phyloP scores from a whole-genome alignment of 805 yeast genomes.

The Sugiyamaella boreocaroliniensis region DNA sequence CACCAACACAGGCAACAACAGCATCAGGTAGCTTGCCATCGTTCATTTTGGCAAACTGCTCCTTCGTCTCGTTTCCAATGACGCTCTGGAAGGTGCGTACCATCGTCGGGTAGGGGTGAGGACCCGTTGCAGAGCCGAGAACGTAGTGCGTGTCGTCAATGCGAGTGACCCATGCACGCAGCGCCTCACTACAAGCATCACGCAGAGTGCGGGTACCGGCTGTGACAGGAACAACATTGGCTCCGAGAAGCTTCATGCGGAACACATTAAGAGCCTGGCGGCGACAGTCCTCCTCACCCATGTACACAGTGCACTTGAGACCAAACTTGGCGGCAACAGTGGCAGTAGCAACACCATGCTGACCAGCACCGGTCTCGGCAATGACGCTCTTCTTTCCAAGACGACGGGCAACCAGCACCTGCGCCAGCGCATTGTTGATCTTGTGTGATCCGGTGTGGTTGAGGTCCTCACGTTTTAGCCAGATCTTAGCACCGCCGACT shows the following conservation, averaged over 20 bases:
- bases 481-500: slow-evolving; percentile 92
- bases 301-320: slow-evolving; percentile 83
- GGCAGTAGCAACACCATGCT: slow-evolving; percentile 49
- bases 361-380: slow-evolving; percentile 48
- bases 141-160: slow-evolving; percentile 84
- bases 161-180: slow-evolving; percentile 90
- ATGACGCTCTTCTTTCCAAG: slow-evolving; percentile 40
- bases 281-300: slow-evolving; percentile 99
- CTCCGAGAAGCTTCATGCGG: slow-evolving; percentile 95
- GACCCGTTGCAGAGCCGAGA: slow-evolving; percentile 98
- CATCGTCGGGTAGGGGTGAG: slow-evolving; percentile 97
- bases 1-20: slow-evolving; percentile 98
- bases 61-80: slow-evolving; percentile 90
- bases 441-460: slow-evolving; percentile 46
- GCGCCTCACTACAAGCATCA: slow-evolving; percentile 97
- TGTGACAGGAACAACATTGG: slow-evolving; percentile 86
- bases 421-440: slow-evolving; percentile 44
- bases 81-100: slow-evolving; percentile 98
- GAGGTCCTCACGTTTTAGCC: slow-evolving; percentile 94
- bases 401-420: slow-evolving; percentile 38
- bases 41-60: slow-evolving; percentile 75
- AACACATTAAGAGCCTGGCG: slow-evolving; percentile 97
- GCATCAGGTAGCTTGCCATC: slow-evolving; percentile 84
- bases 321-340: slow-evolving; percentile 59
- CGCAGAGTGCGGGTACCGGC: slow-evolving; percentile 94